A percentile compares a stretch with the other conserved stretches of the same genome.
These are phyloP conservation scores for Talaromyces proteolyticus DNA, from an alignment of 495 filamentous ascomycete genomes.

Conservation along the genomic window DNA sequence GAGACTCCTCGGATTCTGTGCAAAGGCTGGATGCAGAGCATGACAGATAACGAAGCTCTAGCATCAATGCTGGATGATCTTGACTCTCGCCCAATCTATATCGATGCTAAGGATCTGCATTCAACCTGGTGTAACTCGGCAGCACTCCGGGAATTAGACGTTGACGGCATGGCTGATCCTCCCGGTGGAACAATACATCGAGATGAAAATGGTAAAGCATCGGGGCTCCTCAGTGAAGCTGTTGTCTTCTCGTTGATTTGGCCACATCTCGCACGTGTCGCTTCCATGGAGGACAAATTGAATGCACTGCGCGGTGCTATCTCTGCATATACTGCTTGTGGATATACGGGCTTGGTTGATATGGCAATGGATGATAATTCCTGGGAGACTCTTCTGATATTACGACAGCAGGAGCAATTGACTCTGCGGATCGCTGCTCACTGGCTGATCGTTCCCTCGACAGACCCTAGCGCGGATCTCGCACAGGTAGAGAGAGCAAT, in stretches of 20 bases:
- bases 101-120: constrained; percentile 59
- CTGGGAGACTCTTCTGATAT: constrained; percentile 50
- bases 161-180: constrained; percentile 39
- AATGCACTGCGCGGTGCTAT: constrained; percentile 44
- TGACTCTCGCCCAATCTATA: constrained; percentile 48
- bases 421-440: constrained; percentile 57
- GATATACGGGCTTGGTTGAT: constrained; percentile 60
- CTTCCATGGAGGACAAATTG: constrained; percentile 46
- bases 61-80: constrained; percentile 50
- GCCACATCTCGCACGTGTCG: constrained; percentile 49
- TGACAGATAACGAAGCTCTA: constrained; percentile 44
- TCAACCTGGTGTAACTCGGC: constrained; percentile 57
- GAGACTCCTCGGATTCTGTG: constrained; percentile 45
- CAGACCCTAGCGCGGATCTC: constrained; percentile 34
- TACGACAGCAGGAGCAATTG: constrained; percentile 31
- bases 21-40: constrained; percentile 56
- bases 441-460: constrained; percentile 51
- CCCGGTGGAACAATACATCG: constrained; percentile 53
- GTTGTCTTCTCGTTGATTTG: constrained; percentile 51
- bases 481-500: constrained; percentile 54
- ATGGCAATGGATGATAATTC: constrained; percentile 65
- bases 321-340: constrained; percentile 43
- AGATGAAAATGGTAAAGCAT: constrained; percentile 41
- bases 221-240: constrained; percentile 53
- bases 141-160: constrained; percentile 45